Conservation (phyloP, 441 rosid genomes). For the Pelargonium exstipulatum region DNA sequence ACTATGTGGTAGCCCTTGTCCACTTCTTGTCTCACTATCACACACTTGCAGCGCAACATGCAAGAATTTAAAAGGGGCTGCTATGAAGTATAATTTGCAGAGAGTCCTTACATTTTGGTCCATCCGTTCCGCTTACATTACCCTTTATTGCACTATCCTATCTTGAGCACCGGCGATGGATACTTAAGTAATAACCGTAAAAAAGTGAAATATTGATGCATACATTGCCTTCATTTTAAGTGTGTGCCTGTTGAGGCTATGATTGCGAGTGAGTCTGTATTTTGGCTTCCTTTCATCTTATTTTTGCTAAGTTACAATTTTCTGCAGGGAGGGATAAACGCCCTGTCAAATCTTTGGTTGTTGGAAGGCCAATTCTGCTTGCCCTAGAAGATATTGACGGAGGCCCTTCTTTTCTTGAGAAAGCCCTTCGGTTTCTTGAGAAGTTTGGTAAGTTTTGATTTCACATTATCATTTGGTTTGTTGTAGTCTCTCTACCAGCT, state of each 20-base stretch:
- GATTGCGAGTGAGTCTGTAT: too few species aligned
- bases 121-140: neutral
- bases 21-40: neutral
- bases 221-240: neutral
- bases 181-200: neutral
- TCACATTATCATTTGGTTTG: slow-evolving; percentile 13
- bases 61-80: neutral
- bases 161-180: neutral
- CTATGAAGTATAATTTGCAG: neutral
- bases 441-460: slow-evolving; percentile 59
- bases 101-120: neutral
- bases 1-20: neutral
- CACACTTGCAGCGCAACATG: neutral
- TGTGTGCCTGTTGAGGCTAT: neutral
- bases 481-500: neutral
- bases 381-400: slow-evolving; percentile 99
- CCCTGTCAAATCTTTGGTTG: slow-evolving; percentile 82
- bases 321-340: slow-evolving; percentile 83
- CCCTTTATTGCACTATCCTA: neutral
- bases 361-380: slow-evolving; percentile 98
- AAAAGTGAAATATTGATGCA: neutral
- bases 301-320: neutral
- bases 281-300: neutral
- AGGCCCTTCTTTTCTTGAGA: slow-evolving; percentile 95
- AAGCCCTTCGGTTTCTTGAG: slow-evolving; percentile 93